A percentile compares a stretch with the other conserved stretches of the same genome.
phyloP scores from a whole-genome alignment of 2,329 filamentous ascomycete species.

The Hawksworthiomyces lignivorus region DNA sequence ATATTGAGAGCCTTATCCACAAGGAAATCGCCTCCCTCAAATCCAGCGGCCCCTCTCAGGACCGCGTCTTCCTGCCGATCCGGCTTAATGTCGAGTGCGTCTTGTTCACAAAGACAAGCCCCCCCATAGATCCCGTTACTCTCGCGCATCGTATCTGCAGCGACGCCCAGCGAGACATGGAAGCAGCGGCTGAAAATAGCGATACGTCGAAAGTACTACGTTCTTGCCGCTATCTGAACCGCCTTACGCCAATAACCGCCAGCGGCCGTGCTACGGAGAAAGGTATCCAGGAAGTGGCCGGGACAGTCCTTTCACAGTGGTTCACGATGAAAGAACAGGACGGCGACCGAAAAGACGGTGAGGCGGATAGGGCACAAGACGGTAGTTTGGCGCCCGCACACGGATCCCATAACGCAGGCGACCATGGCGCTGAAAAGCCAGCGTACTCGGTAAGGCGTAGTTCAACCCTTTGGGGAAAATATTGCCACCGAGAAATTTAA shows the following conservation, averaged over 20 bases:
- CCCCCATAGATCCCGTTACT: conserved; percentile 47
- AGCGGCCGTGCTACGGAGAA: conserved; percentile 60
- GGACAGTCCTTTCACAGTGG: conserved; percentile 52
- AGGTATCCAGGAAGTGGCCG: conserved; percentile 58
- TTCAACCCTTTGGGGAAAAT: no score
- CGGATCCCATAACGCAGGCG: no score
- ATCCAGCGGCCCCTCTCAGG: conserved; percentile 28
- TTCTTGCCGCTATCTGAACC: conserved; percentile 53
- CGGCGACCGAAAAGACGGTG: background rate
- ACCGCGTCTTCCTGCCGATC: conserved; percentile 44
- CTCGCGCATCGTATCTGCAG: conserved; percentile 48
- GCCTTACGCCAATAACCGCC: conserved; percentile 43
- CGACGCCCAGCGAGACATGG: conserved; percentile 39
- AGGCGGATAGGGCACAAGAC: background rate
- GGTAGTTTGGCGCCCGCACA: no score
- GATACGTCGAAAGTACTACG: no score
- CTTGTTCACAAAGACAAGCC: conserved; percentile 51
- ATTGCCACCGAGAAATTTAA: no score
- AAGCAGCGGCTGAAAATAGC: conserved; percentile 25
- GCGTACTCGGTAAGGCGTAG: conserved; percentile 37
- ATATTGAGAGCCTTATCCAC: conserved; percentile 66
- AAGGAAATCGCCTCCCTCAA: conserved; percentile 63
- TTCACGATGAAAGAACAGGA: conserved; percentile 41
- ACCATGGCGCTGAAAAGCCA: conserved; percentile 7
- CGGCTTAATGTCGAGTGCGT: conserved; percentile 53